Conservation (phyloP, 305 asterid species). For the Withania somnifera region DNA sequence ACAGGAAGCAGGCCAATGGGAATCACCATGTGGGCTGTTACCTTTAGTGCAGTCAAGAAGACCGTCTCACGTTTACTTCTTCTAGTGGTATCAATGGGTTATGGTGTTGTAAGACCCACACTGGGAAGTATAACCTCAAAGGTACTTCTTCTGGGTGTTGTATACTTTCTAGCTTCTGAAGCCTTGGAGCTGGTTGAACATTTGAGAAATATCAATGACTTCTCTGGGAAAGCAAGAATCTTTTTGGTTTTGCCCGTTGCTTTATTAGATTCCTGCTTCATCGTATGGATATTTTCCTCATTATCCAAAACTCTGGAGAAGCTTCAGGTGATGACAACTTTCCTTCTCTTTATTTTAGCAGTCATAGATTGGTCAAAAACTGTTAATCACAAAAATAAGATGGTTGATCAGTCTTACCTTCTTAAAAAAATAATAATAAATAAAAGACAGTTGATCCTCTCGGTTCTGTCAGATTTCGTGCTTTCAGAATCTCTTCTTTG, state of each 20-base stretch:
- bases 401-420: background rate
- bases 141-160: conserved; percentile 61
- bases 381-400: background rate
- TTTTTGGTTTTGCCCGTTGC: conserved; percentile 91
- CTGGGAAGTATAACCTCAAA: conserved; percentile 66
- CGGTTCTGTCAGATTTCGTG: background rate
- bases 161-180: conserved; percentile 86
- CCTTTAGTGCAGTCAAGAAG: conserved; percentile 82
- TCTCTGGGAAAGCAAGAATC: conserved; percentile 76
- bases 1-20: conserved; percentile 85
- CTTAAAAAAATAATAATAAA: background rate
- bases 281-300: conserved; percentile 95
- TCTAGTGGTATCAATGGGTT: conserved; percentile 94
- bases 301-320: conserved; percentile 86
- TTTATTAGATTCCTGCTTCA: conserved; percentile 76
- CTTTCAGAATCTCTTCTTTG: background rate
- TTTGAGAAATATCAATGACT: conserved; percentile 87
- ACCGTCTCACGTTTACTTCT: conserved; percentile 89
- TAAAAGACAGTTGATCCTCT: background rate
- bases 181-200: conserved; percentile 95
- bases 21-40: conserved; percentile 90
- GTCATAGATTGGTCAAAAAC: background rate
- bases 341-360: background rate
- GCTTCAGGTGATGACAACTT: conserved; percentile 61
- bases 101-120: conserved; percentile 88